Base-by-base conservation (phyloP, 495 filamentous ascomycete species). In the Aspergillus cavernicola region DNA sequence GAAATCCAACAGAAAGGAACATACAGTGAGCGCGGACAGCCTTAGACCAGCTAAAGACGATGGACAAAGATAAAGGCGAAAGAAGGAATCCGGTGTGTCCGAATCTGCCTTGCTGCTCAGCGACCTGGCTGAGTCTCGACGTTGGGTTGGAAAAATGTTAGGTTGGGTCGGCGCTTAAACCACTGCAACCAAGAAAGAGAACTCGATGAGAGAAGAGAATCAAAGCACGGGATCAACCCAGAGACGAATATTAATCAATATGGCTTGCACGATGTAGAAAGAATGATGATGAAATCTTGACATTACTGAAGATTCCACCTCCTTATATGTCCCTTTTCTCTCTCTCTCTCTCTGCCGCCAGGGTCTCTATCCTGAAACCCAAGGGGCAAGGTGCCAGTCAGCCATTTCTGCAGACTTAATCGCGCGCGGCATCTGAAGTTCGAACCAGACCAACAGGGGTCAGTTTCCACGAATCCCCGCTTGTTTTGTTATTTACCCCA, bases 391-490 rank as follows among this genome's bases (percentile, higher is more conserved):
- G 32, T 5, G 8, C 26, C 19, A 45, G 42, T 29, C 28, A 29
- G 4, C 26, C 4, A 15, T 6, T 43, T 45, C 42, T 45, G 42
- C 42, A 45, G 42, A 45, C 40, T 28, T 28, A 28, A 26, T 45
- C 42, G 42, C 42, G 42, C 42, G 42, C 42, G 42, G 42, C 42
- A 45, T 26, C 24, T 45, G 42, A 45, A 45, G 26, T n/a, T n/a
- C n/a, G n/a, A n/a, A n/a, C n/a, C 26, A 45, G 22, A 31, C n/a
- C n/a, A 20, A 32, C 42, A 45, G 42, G 42, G 24, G n/a, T 6
- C 26, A 7, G 8, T 19, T 29, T 11, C 40, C 22, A 18, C 42
- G 42, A 45, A 45, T 45, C 28, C 24, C 42, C 42, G 42, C 28
- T n/a, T 45, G 15, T 45, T 31, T 29, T 15, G 42, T 8, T 29